Conservation (phyloP, 805 yeast genomes). For the Hanseniaspora lindneri region DNA sequence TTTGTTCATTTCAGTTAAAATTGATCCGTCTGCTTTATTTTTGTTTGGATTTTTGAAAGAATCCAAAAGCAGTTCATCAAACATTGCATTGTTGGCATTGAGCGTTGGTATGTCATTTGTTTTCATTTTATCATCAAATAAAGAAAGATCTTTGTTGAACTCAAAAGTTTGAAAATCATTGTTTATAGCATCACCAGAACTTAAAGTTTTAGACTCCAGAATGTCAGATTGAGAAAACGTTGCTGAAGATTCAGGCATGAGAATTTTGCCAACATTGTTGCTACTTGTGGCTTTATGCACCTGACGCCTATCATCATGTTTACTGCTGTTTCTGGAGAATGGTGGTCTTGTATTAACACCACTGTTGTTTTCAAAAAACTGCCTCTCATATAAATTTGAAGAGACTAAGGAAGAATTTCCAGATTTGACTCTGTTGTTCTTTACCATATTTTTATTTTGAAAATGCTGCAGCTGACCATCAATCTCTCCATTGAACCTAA, state of each 20-base stretch:
- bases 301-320: not conserved
- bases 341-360: not conserved
- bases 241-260: too few species aligned
- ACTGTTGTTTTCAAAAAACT: not conserved
- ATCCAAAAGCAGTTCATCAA: not conserved
- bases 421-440: not conserved
- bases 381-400: conserved; percentile 1
- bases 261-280: too few species aligned
- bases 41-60: not conserved
- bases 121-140: not conserved
- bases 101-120: not conserved
- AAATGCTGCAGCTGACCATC: not conserved
- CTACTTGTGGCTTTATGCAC: too few species aligned
- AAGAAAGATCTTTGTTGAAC: not conserved
- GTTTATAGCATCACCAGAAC: not conserved
- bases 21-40: not conserved
- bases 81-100: not conserved
- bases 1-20: not conserved
- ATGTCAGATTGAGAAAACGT: too few species aligned
- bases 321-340: not conserved
- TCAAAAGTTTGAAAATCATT: not conserved
- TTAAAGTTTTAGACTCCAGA: too few species aligned
- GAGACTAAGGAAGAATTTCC: not conserved
- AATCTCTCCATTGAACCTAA: not conserved
- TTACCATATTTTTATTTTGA: not conserved